Conservation (phyloP, 2,329 filamentous ascomycete species). For the Hypoxylon sp. region DNA sequence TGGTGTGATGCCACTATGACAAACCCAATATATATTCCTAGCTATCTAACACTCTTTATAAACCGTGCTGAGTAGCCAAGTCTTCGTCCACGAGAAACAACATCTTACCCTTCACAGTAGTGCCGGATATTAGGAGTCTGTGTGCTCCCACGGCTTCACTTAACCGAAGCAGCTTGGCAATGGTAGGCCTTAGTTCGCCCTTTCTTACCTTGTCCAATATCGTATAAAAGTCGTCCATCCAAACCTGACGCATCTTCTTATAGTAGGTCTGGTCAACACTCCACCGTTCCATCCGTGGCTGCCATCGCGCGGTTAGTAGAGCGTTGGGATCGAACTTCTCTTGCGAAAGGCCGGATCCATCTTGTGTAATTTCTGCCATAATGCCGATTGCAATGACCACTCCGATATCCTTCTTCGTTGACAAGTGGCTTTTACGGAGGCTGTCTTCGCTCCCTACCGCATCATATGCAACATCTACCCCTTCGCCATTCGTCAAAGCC, state of each 20-base stretch:
- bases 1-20: not conserved
- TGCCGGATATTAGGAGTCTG: conserved; percentile 14
- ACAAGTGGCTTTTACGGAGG: conserved; percentile 16
- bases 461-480: conserved; percentile 25
- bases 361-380: conserved; percentile 19
- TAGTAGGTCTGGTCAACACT: not conserved
- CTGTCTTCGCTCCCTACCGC: conserved; percentile 21
- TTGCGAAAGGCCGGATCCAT: conserved; percentile 14
- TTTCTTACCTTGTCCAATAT: conserved; percentile 2
- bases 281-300: conserved; percentile 3
- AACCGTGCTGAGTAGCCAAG: conserved; percentile 9
- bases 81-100: conserved; percentile 10
- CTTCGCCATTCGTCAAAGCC: conserved; percentile 21
- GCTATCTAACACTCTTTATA: not conserved
- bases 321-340: not conserved
- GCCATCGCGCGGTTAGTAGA: not conserved
- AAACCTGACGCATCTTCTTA: not conserved
- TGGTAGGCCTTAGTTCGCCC: not conserved
- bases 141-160: conserved; percentile 12
- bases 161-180: conserved; percentile 11
- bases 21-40: not conserved
- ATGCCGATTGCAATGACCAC: conserved; percentile 14
- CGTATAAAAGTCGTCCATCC: conserved; percentile 1
- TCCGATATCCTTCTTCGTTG: conserved; percentile 14
- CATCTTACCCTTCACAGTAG: conserved; percentile 19